Conservation (phyloP, 192 early-diverging fungal species). For the Diversispora eburnea region DNA sequence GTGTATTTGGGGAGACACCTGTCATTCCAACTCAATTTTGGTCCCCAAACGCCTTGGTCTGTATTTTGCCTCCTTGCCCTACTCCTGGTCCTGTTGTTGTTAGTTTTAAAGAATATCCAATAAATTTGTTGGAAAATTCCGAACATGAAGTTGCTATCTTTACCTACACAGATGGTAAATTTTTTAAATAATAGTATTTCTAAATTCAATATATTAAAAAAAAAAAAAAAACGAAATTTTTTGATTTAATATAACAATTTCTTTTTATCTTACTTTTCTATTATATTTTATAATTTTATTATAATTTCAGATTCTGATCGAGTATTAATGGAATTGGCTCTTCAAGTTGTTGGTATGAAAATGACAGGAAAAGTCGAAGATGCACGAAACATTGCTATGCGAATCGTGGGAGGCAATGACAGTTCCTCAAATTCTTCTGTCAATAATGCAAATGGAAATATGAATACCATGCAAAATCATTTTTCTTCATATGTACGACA, state of each 20-base stretch:
- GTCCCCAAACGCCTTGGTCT: conserved; percentile 76
- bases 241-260: not conserved
- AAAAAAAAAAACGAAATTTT: not conserved
- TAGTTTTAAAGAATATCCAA: conserved; percentile 51
- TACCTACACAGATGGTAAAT: conserved; percentile 40
- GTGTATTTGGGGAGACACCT: conserved; percentile 71
- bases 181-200: too few relatives aligned
- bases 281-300: conserved; percentile 38
- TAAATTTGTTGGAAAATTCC: conserved; percentile 36
- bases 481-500: conserved; percentile 24
- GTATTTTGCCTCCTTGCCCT: conserved; percentile 74
- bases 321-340: conserved; percentile 84
- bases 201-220: too few relatives aligned
- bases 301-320: conserved; percentile 72
- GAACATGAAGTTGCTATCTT: conserved; percentile 40
- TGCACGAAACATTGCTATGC: conserved; percentile 69
- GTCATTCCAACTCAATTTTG: conserved; percentile 75
- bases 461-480: conserved; percentile 33
- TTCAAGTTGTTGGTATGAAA: conserved; percentile 83
- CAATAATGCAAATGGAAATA: conserved; percentile 29
- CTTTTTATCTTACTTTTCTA: conserved; percentile 21
- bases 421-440: conserved; percentile 30
- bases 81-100: conserved; percentile 70
- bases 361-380: conserved; percentile 77
- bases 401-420: conserved; percentile 51